Evolutionary conservation across 345 rosid species (phyloP), one percentile per base, ranked within the genome.

Genomic region (Xanthoceras sorbifolium): DNA sequence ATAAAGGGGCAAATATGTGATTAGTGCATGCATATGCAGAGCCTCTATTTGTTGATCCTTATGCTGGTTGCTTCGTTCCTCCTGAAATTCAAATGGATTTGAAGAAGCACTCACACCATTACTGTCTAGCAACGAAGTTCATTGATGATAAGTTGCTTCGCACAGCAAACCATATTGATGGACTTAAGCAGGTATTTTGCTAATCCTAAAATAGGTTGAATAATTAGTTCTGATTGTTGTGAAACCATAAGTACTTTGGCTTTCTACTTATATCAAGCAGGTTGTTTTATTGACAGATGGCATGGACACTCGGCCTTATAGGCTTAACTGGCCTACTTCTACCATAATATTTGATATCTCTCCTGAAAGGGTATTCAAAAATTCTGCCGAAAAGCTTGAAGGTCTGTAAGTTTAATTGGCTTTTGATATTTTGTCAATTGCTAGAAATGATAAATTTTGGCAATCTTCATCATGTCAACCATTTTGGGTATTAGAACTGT

Each of bases 241-340:
- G 71, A 61, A 29, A 74, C 23, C 32, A 9, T 32, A 28, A 23
- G 60, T 78, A 22, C 46, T 69, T 64, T 61, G 12, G 32, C 60
- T 64, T 67, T 77, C 12, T 69, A 69, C 68, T 77, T 46, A 40
- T 61, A 23, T 74, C 26, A 12, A 87, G 85, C 88, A 93, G 99
- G 93, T 93, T 86, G 97, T 95, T 75, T 77, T 95, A 79, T 83
- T 95, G 73, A 86, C 96, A 17, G 96, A 95, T 84, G 99, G 99
- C 10, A 90, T 93, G 98, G 98, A 90, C 76, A 95, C 99, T 85
- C 86, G 97, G 50, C 97, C 98, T 20, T 95, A 88, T 76, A 86
- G 99, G 82, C 96, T 95, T 64, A 89, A 85, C 23, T 95, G 99
- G 98, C 98, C 94, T 70, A 77, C 86, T 78, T 93, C 97, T 1